Evolutionary conservation across 768 basidiomycete species (phyloP).

Genomic region (Boletus reticuloceps): DNA sequence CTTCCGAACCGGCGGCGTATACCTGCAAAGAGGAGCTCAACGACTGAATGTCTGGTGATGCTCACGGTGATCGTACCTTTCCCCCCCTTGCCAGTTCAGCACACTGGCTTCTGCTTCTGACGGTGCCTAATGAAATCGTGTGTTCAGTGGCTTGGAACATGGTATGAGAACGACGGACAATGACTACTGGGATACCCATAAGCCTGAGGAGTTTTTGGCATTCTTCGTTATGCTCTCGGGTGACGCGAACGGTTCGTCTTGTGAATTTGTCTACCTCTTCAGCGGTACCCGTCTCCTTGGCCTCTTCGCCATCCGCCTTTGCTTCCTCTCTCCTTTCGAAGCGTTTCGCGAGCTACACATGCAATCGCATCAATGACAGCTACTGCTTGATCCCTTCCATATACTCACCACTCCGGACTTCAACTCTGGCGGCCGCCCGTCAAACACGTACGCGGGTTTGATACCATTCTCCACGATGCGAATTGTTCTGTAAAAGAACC

Average conservation of each 20-base stretch:
- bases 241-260: slow-evolving; percentile 91
- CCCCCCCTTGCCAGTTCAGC: slow-evolving; percentile 97
- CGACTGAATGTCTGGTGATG: neutral
- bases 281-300: slow-evolving; percentile 91
- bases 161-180: slow-evolving; percentile 50
- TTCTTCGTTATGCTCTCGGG: slow-evolving; percentile 94
- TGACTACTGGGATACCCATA: slow-evolving; percentile 96
- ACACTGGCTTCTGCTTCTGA: slow-evolving; percentile 99
- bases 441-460: slow-evolving; percentile 97
- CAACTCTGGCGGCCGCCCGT: slow-evolving; percentile 96
- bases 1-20: slow-evolving; percentile 96
- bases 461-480: slow-evolving; percentile 98
- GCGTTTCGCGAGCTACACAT: slow-evolving; percentile 86
- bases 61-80: slow-evolving; percentile 50
- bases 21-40: slow-evolving; percentile 49
- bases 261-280: slow-evolving; percentile 93
- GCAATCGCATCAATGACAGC: neutral
- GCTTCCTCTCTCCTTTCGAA: slow-evolving; percentile 89
- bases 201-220: slow-evolving; percentile 81
- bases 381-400: neutral
- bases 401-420: slow-evolving; percentile 91
- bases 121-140: slow-evolving; percentile 65
- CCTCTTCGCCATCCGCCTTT: slow-evolving; percentile 92
- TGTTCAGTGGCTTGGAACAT: neutral
- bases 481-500: slow-evolving; percentile 96